These are phyloP conservation scores for Candida manassasensis DNA, from an alignment of 805 yeast species.

Conservation along the genomic window DNA sequence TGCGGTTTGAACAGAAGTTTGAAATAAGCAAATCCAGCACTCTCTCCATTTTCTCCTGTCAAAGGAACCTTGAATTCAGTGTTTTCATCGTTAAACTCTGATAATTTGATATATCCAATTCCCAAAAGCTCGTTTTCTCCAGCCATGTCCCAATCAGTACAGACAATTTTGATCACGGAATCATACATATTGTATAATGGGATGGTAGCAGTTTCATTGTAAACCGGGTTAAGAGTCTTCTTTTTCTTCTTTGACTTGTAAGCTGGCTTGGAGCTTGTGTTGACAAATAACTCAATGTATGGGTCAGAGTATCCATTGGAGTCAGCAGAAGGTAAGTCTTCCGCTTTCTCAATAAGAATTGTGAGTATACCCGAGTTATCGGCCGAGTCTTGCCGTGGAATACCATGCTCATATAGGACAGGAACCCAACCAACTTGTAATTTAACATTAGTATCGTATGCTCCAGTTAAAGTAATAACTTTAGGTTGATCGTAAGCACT, in stretches of 20 bases:
- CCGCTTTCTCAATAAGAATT: constrained; percentile 60
- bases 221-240: constrained; percentile 85
- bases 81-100: constrained; percentile 46
- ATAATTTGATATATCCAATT: constrained; percentile 50
- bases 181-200: constrained; percentile 59
- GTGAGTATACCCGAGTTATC: constrained; percentile 69
- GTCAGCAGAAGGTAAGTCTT: constrained; percentile 78
- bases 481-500: constrained; percentile 62
- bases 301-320: constrained; percentile 94
- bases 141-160: constrained; percentile 93
- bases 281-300: constrained; percentile 62
- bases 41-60: constrained; percentile 43
- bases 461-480: constrained; percentile 51
- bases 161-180: constrained; percentile 51
- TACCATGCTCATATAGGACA: constrained; percentile 42
- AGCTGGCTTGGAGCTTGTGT: constrained; percentile 53
- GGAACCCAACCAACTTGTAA: constrained; percentile 79
- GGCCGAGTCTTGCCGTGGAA: constrained; percentile 73
- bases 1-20: constrained; percentile 65
- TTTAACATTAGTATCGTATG: constrained; percentile 48
- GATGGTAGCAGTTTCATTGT: constrained; percentile 67
- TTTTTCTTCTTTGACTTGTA: constrained; percentile 76
- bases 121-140: constrained; percentile 85
- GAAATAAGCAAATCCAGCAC: constrained; percentile 63
- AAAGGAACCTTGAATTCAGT: constrained; percentile 52